Conservation (phyloP, 2,329 filamentous ascomycete genomes). For the Exophiala mesophila region DNA sequence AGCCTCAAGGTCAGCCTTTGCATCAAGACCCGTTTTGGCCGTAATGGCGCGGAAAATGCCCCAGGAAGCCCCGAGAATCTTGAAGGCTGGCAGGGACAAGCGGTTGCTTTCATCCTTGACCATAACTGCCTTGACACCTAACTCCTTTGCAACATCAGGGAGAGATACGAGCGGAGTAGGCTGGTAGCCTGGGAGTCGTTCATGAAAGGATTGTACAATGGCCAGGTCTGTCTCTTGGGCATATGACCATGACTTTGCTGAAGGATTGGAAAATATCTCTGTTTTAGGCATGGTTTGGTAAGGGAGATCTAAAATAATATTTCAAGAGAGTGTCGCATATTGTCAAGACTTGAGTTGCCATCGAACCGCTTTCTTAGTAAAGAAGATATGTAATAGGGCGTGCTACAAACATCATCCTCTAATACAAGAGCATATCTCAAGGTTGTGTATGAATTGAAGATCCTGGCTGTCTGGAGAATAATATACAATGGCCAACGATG, state of each 20-base stretch:
- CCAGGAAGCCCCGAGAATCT: conserved; percentile 76
- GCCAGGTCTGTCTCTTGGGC: conserved; percentile 8
- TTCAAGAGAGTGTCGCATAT: no score
- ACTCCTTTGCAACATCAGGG: conserved; percentile 49
- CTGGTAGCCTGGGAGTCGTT: conserved; percentile 52
- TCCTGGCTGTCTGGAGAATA: no score
- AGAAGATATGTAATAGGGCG: no score
- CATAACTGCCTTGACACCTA: conserved; percentile 55
- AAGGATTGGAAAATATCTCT: conserved; percentile 11
- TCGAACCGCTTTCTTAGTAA: no score
- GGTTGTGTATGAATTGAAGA: no score
- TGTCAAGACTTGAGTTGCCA: no score
- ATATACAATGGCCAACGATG: no score
- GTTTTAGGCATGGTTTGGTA: background rate
- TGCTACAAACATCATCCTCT: no score
- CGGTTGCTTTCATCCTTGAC: conserved; percentile 68
- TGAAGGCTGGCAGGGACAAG: conserved; percentile 69
- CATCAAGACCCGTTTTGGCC: conserved; percentile 38
- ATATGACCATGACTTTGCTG: conserved; percentile 12
- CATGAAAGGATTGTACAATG: conserved; percentile 47
- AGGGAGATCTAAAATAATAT: no score
- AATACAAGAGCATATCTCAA: no score
- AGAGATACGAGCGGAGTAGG: conserved; percentile 54
- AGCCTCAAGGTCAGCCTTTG: conserved; percentile 41
- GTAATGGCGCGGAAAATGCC: conserved; percentile 57